Percentiles rank a stretch among this genome's conserved stretches.
These are phyloP conservation scores for Chenopodium suecicum DNA, from an alignment of 148 eudicot genomes.

Conservation along the genomic window DNA sequence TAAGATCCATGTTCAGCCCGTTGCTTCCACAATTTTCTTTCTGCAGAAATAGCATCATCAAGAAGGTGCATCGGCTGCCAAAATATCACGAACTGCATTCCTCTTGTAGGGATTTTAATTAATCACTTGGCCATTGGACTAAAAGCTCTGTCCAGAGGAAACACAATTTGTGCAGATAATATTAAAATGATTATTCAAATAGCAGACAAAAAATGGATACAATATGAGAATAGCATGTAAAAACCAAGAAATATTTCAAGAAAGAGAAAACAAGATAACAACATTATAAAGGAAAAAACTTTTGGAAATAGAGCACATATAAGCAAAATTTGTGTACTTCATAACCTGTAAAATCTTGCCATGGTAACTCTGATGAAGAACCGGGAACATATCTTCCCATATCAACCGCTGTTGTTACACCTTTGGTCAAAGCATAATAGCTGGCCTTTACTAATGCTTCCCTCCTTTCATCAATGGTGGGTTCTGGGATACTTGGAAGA, in stretches of 20 bases:
- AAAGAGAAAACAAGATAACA: not conserved
- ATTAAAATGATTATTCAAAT: not conserved
- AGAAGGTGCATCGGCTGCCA: constrained; percentile 91
- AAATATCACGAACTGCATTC: not conserved
- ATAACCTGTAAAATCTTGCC: constrained; percentile 93
- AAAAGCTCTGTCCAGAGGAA: not conserved
- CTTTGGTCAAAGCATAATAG: constrained; percentile 68
- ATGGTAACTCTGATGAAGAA: constrained; percentile 58
- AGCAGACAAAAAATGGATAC: no score
- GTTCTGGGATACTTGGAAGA: constrained; percentile 59
- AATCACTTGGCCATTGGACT: not conserved
- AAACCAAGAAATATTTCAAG: not conserved
- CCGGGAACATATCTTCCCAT: constrained; percentile 92
- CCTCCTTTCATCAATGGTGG: constrained; percentile 71
- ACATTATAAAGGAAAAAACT: not conserved
- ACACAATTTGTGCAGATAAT: not conserved
- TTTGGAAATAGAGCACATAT: not conserved
- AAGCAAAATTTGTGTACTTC: not conserved
- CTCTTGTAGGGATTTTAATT: not conserved
- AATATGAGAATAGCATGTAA: not conserved
- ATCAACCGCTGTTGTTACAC: constrained; percentile 95
- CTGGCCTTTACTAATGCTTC: constrained; percentile 81
- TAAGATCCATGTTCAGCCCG: constrained; percentile 81
- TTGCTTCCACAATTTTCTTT: constrained; percentile 69
- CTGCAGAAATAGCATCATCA: constrained; percentile 79